These are phyloP conservation scores for Colletotrichum camelliae DNA, from an alignment of 2,329 filamentous ascomycete genomes.

Conservation along the genomic window DNA sequence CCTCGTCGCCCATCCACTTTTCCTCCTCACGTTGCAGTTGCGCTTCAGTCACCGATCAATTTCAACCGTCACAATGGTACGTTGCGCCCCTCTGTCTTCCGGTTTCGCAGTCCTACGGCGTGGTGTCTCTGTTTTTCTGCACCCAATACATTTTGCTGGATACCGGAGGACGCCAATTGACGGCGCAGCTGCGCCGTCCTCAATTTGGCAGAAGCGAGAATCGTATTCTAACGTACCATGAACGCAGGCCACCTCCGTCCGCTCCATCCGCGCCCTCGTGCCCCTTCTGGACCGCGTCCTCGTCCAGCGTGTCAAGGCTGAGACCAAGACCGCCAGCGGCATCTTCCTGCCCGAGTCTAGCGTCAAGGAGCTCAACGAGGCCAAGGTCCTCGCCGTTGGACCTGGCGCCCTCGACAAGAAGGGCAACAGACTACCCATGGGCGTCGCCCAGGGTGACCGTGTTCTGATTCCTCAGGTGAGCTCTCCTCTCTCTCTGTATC, in stretches of 20 bases:
- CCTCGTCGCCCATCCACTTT: constrained; percentile 3
- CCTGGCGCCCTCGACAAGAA: constrained; percentile 88
- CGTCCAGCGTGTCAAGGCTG: constrained; percentile 96
- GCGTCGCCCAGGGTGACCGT: constrained; percentile 83
- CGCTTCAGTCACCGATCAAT: neutral
- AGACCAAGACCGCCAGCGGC: constrained; percentile 93
- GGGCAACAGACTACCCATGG: constrained; percentile 85
- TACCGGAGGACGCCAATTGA: neutral
- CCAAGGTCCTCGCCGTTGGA: constrained; percentile 92
- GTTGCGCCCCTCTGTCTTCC: neutral
- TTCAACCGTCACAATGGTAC: constrained; percentile 27
- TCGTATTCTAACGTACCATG: neutral
- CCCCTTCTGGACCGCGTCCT: constrained; percentile 98
- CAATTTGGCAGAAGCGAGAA: neutral
- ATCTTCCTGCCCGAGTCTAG: constrained; percentile 98
- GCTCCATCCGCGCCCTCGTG: constrained; percentile 92
- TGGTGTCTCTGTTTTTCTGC: neutral
- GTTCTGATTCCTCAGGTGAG: constrained; percentile 91
- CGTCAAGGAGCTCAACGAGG: constrained; percentile 98
- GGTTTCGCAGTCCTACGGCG: neutral
- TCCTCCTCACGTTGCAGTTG: constrained; percentile 29
- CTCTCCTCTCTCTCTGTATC: neutral
- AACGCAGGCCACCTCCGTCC: constrained; percentile 73
- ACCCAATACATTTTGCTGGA: neutral
- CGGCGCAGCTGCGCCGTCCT: neutral